These are phyloP conservation scores for Cynara cardunculus DNA, from an alignment of 129 eudicot species.

Conservation along the genomic window DNA sequence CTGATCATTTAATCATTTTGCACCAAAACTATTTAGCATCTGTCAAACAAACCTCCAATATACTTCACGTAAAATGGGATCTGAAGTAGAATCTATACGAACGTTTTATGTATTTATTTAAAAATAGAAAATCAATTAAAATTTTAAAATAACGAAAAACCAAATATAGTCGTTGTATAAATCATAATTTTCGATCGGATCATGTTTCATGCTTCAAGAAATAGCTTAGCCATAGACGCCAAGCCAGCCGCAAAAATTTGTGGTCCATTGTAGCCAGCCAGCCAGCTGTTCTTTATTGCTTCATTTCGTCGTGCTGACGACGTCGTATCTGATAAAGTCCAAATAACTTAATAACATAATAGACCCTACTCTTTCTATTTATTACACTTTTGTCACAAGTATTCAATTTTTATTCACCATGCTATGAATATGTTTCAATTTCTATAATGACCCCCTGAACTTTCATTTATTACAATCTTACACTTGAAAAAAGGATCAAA, in stretches of 20 bases:
- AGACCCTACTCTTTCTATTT: background rate
- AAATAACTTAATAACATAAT: background rate
- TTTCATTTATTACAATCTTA: background rate
- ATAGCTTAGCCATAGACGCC: background rate
- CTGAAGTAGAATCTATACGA: background rate
- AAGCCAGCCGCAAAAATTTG: conserved; percentile 3
- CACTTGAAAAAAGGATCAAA: background rate
- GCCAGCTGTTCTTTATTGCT: background rate
- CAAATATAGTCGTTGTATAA: background rate
- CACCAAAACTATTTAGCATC: too few species aligned
- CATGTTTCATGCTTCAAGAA: background rate
- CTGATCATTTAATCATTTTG: too few species aligned
- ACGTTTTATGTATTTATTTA: too few species aligned
- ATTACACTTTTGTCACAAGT: background rate
- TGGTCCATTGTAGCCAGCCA: background rate
- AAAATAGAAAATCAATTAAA: too few species aligned
- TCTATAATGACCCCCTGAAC: background rate
- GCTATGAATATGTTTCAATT: background rate
- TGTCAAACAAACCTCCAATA: too few species aligned
- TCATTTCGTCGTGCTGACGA: background rate
- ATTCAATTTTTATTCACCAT: background rate
- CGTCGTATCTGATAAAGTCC: background rate
- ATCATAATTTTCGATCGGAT: background rate
- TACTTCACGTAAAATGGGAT: background rate
- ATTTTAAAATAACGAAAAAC: background rate